phyloP scores from a whole-genome alignment of 345 rosid genomes.

The Pugionium dolabratum region DNA sequence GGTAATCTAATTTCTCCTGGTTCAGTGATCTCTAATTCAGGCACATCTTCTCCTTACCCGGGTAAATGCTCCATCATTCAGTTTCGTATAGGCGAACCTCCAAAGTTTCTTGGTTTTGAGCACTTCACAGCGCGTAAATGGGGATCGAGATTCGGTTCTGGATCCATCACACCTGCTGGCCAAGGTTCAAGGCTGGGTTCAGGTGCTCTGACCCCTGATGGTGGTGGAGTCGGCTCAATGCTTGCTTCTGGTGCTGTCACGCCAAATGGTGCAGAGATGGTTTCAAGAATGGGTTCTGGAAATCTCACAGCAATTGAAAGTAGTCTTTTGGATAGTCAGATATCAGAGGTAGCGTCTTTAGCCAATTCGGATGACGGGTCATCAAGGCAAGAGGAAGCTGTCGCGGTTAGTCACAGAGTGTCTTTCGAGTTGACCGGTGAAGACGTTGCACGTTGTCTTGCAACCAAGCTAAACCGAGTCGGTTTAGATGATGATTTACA shows the following conservation, averaged over 20 bases:
- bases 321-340: slow-evolving; percentile 53
- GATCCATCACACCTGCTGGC: slow-evolving; percentile 79
- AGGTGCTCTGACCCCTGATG: slow-evolving; percentile 71
- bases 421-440: slow-evolving; percentile 94
- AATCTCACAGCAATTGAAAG: slow-evolving; percentile 57
- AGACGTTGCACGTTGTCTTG: slow-evolving; percentile 89
- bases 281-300: slow-evolving; percentile 69
- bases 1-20: slow-evolving; percentile 79
- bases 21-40: slow-evolving; percentile 59
- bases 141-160: slow-evolving; percentile 89
- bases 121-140: slow-evolving; percentile 69
- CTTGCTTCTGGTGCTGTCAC: slow-evolving; percentile 72
- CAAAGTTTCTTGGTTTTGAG: slow-evolving; percentile 65
- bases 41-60: slow-evolving; percentile 82
- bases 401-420: slow-evolving; percentile 56
- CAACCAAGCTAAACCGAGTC: slow-evolving; percentile 43
- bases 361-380: slow-evolving; percentile 49
- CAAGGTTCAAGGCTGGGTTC: slow-evolving; percentile 78
- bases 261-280: slow-evolving; percentile 60
- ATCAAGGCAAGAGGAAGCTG: slow-evolving; percentile 38
- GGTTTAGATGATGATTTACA: slow-evolving; percentile 52
- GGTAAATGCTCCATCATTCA: slow-evolving; percentile 61
- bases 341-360: slow-evolving; percentile 54
- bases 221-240: slow-evolving; percentile 63
- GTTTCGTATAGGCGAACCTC: slow-evolving; percentile 65